These are phyloP conservation scores for Alternaria brassicae DNA, from an alignment of 2,329 filamentous ascomycete genomes.

Conservation along the genomic window DNA sequence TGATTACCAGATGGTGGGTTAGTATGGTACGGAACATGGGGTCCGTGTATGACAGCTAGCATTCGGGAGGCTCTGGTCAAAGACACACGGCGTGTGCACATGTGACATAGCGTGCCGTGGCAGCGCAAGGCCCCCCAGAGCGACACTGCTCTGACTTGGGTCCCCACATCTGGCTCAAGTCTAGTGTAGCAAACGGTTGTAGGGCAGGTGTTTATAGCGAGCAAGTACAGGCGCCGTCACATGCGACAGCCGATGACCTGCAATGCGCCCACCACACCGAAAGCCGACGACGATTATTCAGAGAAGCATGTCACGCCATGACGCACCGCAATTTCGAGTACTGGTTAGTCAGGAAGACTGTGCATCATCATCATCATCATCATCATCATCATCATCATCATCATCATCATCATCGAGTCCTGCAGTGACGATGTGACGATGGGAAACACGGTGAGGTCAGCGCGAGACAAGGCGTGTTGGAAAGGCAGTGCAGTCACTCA, in stretches of 20 bases:
- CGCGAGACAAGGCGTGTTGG: slow-evolving; percentile 23
- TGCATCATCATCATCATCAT: too few species aligned
- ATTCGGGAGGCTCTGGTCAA: slow-evolving; percentile 23
- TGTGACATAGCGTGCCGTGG: slow-evolving; percentile 11
- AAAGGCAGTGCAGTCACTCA: slow-evolving; percentile 23
- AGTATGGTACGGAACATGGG: slow-evolving; percentile 31
- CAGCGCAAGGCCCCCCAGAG: not conserved
- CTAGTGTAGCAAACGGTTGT: slow-evolving; percentile 10
- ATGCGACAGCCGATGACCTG: slow-evolving; percentile 7
- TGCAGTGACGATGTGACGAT: slow-evolving; percentile 15
- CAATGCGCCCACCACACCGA: slow-evolving; percentile 5
- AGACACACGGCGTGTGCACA: slow-evolving; percentile 10
- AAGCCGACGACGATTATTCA: slow-evolving; percentile 16
- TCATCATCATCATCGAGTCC: too few species aligned
- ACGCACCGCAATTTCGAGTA: slow-evolving; percentile 19
- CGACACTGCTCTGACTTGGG: slow-evolving; percentile 18
- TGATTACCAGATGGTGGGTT: slow-evolving; percentile 25
- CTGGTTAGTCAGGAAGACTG: slow-evolving; percentile 7
- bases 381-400: too few species aligned
- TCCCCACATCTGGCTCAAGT: slow-evolving; percentile 11
- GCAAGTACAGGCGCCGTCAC: slow-evolving; percentile 2
- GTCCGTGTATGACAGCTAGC: slow-evolving; percentile 36
- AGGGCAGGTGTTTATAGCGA: slow-evolving; percentile 1
- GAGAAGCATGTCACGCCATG: slow-evolving; percentile 11
- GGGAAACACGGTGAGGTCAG: slow-evolving; percentile 40